Base-by-base conservation (phyloP, 2,329 filamentous ascomycete genomes). In the Chaetomium strumarium region DNA sequence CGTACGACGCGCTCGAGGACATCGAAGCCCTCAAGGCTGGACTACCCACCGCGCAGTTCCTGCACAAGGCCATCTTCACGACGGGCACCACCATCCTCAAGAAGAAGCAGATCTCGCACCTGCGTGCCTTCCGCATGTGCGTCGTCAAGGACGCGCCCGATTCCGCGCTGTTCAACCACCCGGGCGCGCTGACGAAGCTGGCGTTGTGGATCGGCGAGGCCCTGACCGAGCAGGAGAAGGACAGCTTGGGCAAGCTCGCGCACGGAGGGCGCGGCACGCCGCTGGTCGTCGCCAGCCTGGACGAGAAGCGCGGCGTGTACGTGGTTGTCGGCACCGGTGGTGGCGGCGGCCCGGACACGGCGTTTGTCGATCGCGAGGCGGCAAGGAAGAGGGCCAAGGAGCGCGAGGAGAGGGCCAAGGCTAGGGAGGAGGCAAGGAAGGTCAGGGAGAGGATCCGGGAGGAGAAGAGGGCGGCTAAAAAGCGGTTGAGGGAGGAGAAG, bases 91-190 rank as follows among this genome's bases (percentile, higher is more conserved):
- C 88, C 0, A 77, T 99, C 29, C 87, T 99, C 55, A 88, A 90
- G 60, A 99, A 99, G 72, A 86, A 88, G 53, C 91, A 96, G 63
- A 95, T 99, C 66, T 88, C 90, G 36, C 90, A 96, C 67, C 76
- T 99, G 14, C 84, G 90, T 44, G 88, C 92, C 0, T 99, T 97
- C 68, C 88, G 93, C 46, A 90, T 99, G 78, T 95, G 88, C 33
- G 87, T 97, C 4, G 90, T 99, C 62, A 96, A 95, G 66, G 93
- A 97, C 64, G 90, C 92, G 0, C 90, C 91, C 0, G 93, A 97
- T 62, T 86, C 95, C 0, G 73, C 80, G n/a, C 78, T 97, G 11
- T 99, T 99, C 70, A 90, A 86, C 1, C 92, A 97, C 64, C 91
- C 93, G 0, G 89, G 91, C 6, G 93, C 93, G 1, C 74, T 99